These are phyloP conservation scores for Lycium ferocissimum DNA, from an alignment of 257 asterid species.

Conservation along the genomic window DNA sequence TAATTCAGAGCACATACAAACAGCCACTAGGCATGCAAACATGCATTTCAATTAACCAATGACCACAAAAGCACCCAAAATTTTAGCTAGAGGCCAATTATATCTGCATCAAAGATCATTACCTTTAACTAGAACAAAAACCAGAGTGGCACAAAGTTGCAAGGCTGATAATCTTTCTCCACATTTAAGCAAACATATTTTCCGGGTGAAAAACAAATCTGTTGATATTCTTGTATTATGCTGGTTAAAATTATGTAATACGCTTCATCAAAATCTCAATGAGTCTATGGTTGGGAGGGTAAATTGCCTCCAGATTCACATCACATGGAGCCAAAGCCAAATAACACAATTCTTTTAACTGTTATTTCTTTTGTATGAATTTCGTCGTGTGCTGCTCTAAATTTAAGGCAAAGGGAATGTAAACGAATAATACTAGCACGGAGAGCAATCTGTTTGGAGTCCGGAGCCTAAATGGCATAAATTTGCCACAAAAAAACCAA, in stretches of 20 bases:
- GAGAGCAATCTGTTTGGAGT: background rate
- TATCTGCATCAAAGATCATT: background rate
- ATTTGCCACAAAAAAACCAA: no score
- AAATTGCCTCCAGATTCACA: background rate
- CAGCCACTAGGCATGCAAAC: background rate
- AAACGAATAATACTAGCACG: background rate
- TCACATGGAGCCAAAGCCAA: background rate
- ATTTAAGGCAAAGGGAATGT: background rate
- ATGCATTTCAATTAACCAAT: background rate
- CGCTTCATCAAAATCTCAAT: background rate
- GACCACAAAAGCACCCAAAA: background rate
- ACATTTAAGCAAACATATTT: background rate
- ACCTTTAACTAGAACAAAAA: background rate
- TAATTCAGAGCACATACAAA: background rate
- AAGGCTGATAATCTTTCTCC: background rate
- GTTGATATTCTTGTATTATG: background rate
- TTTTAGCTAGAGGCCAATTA: background rate
- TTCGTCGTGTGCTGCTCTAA: background rate
- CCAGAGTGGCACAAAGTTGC: background rate
- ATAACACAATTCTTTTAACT: background rate
- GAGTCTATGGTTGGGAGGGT: background rate
- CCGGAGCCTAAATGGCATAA: no score
- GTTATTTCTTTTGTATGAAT: background rate
- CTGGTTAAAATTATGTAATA: background rate
- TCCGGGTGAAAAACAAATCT: background rate